These are phyloP conservation scores for Sporisorium scitamineum DNA, from an alignment of 1,284 basidiomycete species.

Conservation along the genomic window DNA sequence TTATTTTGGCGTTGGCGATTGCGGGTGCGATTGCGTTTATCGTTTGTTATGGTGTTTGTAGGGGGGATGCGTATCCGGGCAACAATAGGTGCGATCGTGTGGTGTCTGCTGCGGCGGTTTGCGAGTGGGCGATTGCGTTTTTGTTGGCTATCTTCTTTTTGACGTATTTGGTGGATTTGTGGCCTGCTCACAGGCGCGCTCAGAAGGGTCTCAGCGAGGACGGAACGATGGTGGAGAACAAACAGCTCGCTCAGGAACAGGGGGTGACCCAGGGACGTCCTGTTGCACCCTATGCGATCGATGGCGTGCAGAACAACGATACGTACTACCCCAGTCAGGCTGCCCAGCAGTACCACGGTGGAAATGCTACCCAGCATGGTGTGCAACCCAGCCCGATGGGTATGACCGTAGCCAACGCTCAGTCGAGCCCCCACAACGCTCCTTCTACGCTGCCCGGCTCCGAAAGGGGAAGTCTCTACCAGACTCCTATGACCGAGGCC, in stretches of 20 bases:
- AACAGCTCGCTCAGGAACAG: constrained; percentile 39
- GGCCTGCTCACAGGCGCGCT: constrained; percentile 49
- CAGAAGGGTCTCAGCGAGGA: constrained; percentile 53
- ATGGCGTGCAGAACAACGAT: constrained; percentile 39
- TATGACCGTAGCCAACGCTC: not conserved
- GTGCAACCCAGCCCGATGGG: constrained; percentile 21
- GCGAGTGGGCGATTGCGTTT: constrained; percentile 67
- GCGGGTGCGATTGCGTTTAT: constrained; percentile 71
- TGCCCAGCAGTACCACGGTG: constrained; percentile 12
- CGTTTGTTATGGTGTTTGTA: constrained; percentile 69
- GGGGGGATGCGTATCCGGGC: constrained; percentile 40
- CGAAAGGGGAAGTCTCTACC: constrained; percentile 47
- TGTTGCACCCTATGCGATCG: constrained; percentile 40
- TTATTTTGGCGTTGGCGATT: constrained; percentile 71
- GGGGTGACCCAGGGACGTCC: constrained; percentile 23
- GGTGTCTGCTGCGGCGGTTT: constrained; percentile 70
- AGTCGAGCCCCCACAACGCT: constrained; percentile 17
- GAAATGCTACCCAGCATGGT: constrained; percentile 15
- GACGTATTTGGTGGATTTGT: constrained; percentile 69
- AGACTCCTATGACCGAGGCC: constrained; percentile 49
- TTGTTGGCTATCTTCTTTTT: constrained; percentile 70
- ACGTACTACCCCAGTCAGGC: constrained; percentile 46
- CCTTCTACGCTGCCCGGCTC: constrained; percentile 29
- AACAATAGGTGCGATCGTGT: constrained; percentile 70
- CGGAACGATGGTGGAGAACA: constrained; percentile 54